A percentile compares a stretch with the other conserved stretches of the same genome.
phyloP scores from a whole-genome alignment of 2,329 filamentous ascomycete species.

The Apiospora phragmitis region DNA sequence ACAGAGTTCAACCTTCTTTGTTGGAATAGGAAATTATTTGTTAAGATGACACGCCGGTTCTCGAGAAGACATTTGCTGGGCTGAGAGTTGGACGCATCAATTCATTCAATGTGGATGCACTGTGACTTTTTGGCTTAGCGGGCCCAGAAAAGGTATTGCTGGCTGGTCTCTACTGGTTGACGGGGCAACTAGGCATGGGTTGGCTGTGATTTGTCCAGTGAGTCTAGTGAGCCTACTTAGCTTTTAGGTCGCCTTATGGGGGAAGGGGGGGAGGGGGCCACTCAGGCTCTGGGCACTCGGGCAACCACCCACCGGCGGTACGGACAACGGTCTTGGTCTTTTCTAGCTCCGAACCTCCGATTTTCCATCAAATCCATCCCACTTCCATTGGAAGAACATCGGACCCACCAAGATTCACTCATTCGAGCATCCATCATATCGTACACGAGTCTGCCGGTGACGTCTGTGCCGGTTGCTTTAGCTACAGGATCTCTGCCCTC shows the following conservation, averaged over 20 bases:
- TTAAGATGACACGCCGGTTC: not conserved
- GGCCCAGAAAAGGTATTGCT: not conserved
- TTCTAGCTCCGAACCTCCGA: not conserved
- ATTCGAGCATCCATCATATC: not conserved
- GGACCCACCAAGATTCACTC: not conserved
- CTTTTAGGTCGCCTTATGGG: not conserved
- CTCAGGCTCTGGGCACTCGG: not conserved
- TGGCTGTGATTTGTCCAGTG: not conserved
- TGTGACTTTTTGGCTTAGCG: not conserved
- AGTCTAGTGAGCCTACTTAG: not conserved
- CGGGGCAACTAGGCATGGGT: not conserved
- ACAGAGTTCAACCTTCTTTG: not conserved
- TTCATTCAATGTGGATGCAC: not conserved
- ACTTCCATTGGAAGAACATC: not conserved
- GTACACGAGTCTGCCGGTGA: not conserved
- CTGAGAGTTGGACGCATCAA: not conserved
- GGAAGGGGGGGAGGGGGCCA: not conserved
- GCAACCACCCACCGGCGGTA: not conserved
- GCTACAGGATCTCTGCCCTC: not conserved
- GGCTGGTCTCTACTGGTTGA: not conserved
- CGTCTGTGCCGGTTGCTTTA: not conserved
- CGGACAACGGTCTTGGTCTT: not conserved
- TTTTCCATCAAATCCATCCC: not conserved
- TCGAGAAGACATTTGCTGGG: not conserved
- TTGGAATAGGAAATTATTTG: not conserved